Evolutionary conservation across 495 filamentous ascomycete genomes (phyloP), one percentile per base, ranked within the genome.

Genomic region (Penicillium samsonianum): DNA sequence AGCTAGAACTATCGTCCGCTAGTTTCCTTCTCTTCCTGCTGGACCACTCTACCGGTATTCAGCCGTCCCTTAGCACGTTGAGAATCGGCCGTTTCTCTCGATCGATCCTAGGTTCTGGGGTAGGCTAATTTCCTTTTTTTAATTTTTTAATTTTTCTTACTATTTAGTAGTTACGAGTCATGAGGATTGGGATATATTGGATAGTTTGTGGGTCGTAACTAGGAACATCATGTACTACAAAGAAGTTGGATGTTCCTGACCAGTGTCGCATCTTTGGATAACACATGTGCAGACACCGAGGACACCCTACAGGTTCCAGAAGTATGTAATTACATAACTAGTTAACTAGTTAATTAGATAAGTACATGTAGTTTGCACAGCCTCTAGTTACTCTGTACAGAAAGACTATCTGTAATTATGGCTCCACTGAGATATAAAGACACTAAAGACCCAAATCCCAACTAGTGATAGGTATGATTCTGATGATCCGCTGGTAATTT

Each of bases 401-500:
- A 30, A 30, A 30, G n/a, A 30, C 28, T 4, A 30, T 30, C 28
- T 10, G 2, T 30, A 30, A 30, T 30, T 11, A 30, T 30, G 9
- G 9, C 28, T 30, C 28, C 28, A 30, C 28, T 30, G 28, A 30
- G 28, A 30, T 30, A 30, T 30, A 8, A 30, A 25, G 23, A 25
- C 23, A 33, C 30, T 33, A 12, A 33, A 33, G 30, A 12, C 30
- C 8, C 11, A 10, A 20, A 8, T n/a, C 38, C 17, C 2, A 9
- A 57, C 43, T 55, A 62, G 55, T 63, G 60, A 65, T 61, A 64
- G 55, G 67, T 69, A 67, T 70, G 64, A 71, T 67, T 61, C 67
- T 63, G 72, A 73, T 66, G 72, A 75, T 73, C 73, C 73, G 67
- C 73, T 73, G 68, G 71, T 74, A 76, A 76, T 72, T 73, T 72